phyloP scores from a whole-genome alignment of 306 rosid species.

The Quillaja saponaria region DNA sequence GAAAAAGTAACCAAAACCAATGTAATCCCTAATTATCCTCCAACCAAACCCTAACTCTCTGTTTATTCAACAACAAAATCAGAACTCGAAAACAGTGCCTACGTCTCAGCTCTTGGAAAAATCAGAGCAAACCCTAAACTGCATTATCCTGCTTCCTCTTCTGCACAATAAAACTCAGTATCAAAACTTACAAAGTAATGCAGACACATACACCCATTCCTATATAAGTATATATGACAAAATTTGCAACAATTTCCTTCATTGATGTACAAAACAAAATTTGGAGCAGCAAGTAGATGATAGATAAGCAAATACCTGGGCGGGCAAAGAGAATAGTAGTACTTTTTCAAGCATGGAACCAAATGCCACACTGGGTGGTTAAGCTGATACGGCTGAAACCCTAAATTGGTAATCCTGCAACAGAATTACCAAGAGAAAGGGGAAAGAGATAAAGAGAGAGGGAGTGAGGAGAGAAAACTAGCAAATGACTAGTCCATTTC shows the following conservation, averaged over 20 bases:
- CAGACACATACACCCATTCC: slow-evolving; percentile 28
- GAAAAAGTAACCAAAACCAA: slow-evolving; percentile 18
- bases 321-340: slow-evolving; percentile 15
- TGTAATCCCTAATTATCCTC: slow-evolving; percentile 34
- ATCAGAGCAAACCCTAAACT: slow-evolving; percentile 60
- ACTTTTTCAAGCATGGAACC: slow-evolving; percentile 9
- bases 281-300: slow-evolving; percentile 37
- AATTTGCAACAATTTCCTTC: slow-evolving; percentile 5
- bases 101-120: slow-evolving; percentile 31
- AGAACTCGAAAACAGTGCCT: slow-evolving; percentile 25
- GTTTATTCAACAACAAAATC: slow-evolving; percentile 22
- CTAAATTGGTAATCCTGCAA: too few species aligned
- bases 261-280: slow-evolving; percentile 5
- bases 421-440: too few species aligned
- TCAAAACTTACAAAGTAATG: slow-evolving; percentile 45
- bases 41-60: slow-evolving; percentile 24
- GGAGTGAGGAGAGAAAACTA: too few species aligned
- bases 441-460: too few species aligned
- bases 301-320: slow-evolving; percentile 39
- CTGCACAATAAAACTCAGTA: slow-evolving; percentile 53
- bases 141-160: slow-evolving; percentile 49
- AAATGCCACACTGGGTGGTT: too few species aligned
- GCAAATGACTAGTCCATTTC: too few species aligned
- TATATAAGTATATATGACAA: slow-evolving; percentile 7
- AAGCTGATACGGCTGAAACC: too few species aligned